Base-by-base conservation (phyloP, 1,139 yeast genomes). In the Geotrichum phurueaensis region DNA sequence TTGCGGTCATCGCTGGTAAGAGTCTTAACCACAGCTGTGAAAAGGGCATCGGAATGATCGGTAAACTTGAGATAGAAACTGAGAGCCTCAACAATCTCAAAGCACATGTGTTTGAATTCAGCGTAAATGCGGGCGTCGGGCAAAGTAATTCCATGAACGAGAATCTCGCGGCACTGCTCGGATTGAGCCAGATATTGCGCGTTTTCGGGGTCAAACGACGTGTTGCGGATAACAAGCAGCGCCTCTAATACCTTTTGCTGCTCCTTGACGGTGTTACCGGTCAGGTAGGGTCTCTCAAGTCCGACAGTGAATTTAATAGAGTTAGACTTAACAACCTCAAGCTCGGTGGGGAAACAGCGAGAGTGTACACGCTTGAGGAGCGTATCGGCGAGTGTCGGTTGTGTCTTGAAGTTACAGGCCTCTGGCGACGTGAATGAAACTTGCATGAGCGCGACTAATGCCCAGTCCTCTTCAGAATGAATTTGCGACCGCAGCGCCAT, bases 1-100 rank as follows among this genome's bases (percentile, higher is more conserved):
- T 70, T 63, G 12, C 61, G 0, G 62, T 39, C 47, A 3, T 39
- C 47, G 18, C 47, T 39, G 9, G 47, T 61, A 5, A 72, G 63
- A 15, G 74, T 65, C 2, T 20, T 22, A 6, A 56, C 29, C n/a
- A 66, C 58, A 22, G 69, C 67, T 15, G 59, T 56, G 53, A 76
- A 73, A 27, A 77, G 66, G 15, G 77, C 75, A 36, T 79, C 76
- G 65, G 80, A 78, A 39, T 81, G 79, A 10, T 80, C 79, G 47
- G 85, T 86, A 45, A 95, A 94, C 15, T 90, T 85, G 67, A 89
- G 80, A 72, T 89, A 89, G 58, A 96, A 87, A 6, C 94, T 85
- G 54, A 91, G 82, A 1, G 94, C 86, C 71, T 94, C 99, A 59
- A 89, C 81, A 51, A 92, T 81, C 71, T 94, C 99, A 60, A 91